These are phyloP conservation scores for Onygenales sp. DNA, from an alignment of 2,329 filamentous ascomycete genomes.

Conservation along the genomic window DNA sequence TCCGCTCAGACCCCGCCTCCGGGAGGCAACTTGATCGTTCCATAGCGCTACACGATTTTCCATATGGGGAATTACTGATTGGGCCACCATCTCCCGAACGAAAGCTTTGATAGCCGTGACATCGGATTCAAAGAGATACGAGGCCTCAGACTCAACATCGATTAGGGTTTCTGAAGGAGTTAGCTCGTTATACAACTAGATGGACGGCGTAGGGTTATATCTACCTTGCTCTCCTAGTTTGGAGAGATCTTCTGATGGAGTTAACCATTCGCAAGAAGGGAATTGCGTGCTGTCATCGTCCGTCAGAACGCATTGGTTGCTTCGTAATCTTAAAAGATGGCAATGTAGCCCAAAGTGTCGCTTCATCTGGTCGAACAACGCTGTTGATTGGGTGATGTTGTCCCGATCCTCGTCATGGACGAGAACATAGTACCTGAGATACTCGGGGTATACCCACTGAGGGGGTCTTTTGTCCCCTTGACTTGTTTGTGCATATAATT, in stretches of 20 bases:
- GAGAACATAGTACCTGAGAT: conserved; percentile 88
- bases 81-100: conserved; percentile 86
- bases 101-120: conserved; percentile 79
- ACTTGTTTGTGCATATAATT: conserved; percentile 76
- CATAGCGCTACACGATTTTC: conserved; percentile 81
- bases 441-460: conserved; percentile 82
- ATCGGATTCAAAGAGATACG: conserved; percentile 84
- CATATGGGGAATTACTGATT: conserved; percentile 93
- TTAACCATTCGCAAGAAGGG: conserved; percentile 79
- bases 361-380: conserved; percentile 97
- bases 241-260: conserved; percentile 72
- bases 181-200: conserved; percentile 4
- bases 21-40: conserved; percentile 95
- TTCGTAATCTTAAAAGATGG: conserved; percentile 77
- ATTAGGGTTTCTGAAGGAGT: conserved; percentile 7
- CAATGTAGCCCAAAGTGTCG: conserved; percentile 95
- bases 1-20: conserved; percentile 77
- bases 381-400: conserved; percentile 81
- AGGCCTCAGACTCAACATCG: conserved; percentile 10
- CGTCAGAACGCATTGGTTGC: conserved; percentile 72
- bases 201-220: conserved; percentile 2
- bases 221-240: conserved; percentile 58
- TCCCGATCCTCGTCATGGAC: conserved; percentile 95
- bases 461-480: conserved; percentile 65
- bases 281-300: conserved; percentile 84